Percentiles rank a stretch among this genome's conserved stretches.
These are phyloP conservation scores for Penicillium subrubescens DNA, from an alignment of 495 filamentous ascomycete genomes.

Conservation along the genomic window DNA sequence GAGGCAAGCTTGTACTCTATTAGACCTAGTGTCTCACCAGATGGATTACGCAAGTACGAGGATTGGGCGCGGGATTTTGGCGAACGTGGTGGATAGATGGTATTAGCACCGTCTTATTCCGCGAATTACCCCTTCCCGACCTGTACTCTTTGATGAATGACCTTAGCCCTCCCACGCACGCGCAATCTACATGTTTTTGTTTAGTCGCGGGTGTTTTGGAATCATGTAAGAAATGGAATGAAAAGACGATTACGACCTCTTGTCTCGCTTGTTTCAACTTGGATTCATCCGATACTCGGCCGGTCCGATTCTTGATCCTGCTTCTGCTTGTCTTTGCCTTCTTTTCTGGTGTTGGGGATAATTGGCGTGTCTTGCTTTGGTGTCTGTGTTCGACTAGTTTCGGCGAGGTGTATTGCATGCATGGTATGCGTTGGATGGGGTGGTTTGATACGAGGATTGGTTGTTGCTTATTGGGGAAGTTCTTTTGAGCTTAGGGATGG, in stretches of 20 bases:
- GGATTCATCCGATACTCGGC: neutral
- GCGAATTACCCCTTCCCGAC: neutral
- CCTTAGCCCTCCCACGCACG: neutral
- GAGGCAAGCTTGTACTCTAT: conserved; percentile 82
- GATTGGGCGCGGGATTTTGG: conserved; percentile 94
- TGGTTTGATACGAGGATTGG: neutral
- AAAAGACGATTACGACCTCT: neutral
- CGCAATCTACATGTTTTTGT: neutral
- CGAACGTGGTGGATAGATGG: conserved; percentile 80
- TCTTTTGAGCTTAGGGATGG: neutral
- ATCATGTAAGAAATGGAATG: neutral
- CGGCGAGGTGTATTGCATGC: neutral
- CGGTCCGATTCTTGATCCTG: neutral
- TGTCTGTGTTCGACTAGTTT: neutral
- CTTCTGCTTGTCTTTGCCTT: neutral
- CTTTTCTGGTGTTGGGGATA: neutral
- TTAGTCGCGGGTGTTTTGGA: neutral
- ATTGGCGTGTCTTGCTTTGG: neutral
- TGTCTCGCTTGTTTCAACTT: neutral
- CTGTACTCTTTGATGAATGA: neutral
- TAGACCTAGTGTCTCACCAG: conserved; percentile 83
- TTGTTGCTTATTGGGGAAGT: neutral
- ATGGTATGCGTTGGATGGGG: neutral
- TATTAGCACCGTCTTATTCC: neutral
- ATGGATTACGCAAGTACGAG: conserved; percentile 84